Percentiles rank a stretch among this genome's conserved stretches.
Conservation (phyloP, 2,329 filamentous ascomycete species). For the Aspergillus oerlinghausenensis region DNA sequence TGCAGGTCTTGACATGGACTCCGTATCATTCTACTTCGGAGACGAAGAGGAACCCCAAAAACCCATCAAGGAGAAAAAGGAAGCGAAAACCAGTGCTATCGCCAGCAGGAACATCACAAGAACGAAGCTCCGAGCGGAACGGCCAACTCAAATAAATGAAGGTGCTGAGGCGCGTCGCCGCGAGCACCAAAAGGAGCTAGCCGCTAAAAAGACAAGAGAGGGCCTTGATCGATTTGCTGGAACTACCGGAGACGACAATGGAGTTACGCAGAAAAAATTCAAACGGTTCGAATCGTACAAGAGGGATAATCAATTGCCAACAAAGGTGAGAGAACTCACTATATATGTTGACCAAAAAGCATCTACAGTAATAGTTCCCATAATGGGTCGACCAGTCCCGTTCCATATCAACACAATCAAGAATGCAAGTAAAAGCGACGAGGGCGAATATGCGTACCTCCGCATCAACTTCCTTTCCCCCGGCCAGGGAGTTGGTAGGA, state of each 20-base stretch:
- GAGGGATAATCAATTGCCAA: slow-evolving; percentile 87
- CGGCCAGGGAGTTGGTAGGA: slow-evolving; percentile 92
- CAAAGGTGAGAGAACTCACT: slow-evolving; percentile 75
- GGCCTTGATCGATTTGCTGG: slow-evolving; percentile 82
- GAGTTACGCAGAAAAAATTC: slow-evolving; percentile 94
- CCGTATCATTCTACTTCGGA: slow-evolving; percentile 97
- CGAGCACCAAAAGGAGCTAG: slow-evolving; percentile 87
- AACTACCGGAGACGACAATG: slow-evolving; percentile 77
- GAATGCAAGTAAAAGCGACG: slow-evolving; percentile 96
- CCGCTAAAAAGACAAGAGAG: slow-evolving; percentile 82
- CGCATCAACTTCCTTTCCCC: slow-evolving; percentile 97
- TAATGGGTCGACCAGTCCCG: slow-evolving; percentile 94
- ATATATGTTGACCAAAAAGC: slow-evolving; percentile 91
- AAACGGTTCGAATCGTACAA: slow-evolving; percentile 99
- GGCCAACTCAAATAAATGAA: slow-evolving; percentile 81
- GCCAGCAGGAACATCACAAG: slow-evolving; percentile 94
- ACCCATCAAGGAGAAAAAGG: slow-evolving; percentile 77
- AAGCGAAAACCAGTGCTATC: slow-evolving; percentile 75
- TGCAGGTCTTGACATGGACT: slow-evolving; percentile 84
- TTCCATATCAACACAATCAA: slow-evolving; percentile 99
- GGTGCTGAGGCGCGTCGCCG: slow-evolving; percentile 82
- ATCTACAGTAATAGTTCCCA: slow-evolving; percentile 82
- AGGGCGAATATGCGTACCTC: slow-evolving; percentile 88
- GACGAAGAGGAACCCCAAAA: slow-evolving; percentile 81
- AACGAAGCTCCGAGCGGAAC: slow-evolving; percentile 85